phyloP scores from a whole-genome alignment of 106 monocot genomes.

The Apostasia ramifera region DNA sequence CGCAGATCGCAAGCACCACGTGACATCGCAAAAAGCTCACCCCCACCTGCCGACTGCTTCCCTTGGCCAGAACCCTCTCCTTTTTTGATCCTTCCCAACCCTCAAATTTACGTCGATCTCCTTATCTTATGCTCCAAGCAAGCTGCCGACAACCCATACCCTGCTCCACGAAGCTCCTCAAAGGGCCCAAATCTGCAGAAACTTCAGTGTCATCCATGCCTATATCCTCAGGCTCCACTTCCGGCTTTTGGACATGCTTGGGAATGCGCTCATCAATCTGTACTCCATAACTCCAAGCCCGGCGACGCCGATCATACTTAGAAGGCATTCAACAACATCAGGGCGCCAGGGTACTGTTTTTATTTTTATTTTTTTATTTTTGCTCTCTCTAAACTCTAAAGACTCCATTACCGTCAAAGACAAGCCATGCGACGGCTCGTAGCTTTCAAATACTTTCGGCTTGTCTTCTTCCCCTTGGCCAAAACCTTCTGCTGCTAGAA shows the following conservation, averaged over 20 bases:
- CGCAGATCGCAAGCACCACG: too few relatives aligned
- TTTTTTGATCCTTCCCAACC: conserved; percentile 6
- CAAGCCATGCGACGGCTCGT: too few relatives aligned
- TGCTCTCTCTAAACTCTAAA: too few relatives aligned
- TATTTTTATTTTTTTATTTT: too few relatives aligned
- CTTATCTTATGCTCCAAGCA: conserved; percentile 28
- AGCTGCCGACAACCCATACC: conserved; percentile 8
- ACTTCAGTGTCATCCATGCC: conserved; percentile 33
- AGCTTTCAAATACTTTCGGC: too few relatives aligned
- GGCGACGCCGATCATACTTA: conserved; percentile 27
- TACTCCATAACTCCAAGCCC: conserved; percentile 31
- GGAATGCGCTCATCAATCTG: conserved; percentile 37
- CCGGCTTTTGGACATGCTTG: conserved; percentile 17
- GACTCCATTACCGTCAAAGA: too few relatives aligned
- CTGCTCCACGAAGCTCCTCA: conserved; percentile 35
- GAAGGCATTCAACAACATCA: conserved; percentile 18
- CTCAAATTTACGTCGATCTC: conserved; percentile 26
- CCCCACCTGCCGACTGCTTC: neutral
- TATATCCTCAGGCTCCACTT: conserved; percentile 20
- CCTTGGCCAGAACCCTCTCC: neutral
- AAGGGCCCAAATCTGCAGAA: neutral
- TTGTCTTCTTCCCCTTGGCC: too few relatives aligned
- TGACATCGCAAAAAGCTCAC: too few relatives aligned
- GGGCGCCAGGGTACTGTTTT: neutral
- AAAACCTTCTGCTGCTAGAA: too few relatives aligned